Evolutionary conservation across 371 early-diverging fungal species (phyloP), one percentile per base, ranked within the genome.

Genomic region (Funneliformis caledonium): DNA sequence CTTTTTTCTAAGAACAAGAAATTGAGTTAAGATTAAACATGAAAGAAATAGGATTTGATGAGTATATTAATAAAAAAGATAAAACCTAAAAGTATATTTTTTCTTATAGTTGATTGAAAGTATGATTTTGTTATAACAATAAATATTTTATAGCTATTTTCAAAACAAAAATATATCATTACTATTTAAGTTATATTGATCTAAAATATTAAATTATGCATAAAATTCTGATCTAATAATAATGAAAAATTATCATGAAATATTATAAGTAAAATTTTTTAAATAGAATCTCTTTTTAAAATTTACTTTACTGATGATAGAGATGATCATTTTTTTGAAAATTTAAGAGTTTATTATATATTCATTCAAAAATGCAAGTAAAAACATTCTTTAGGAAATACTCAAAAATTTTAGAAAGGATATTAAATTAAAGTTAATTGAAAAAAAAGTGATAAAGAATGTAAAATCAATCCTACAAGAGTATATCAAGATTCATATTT

Each of bases 301-400:
- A 67, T n/a, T 42, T 11, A 52, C 72, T 47, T 72, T 48, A 50
- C 31, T 72, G 31, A 50, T 42, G 14, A 37, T n/a, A n/a, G 8
- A 7, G 31, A 2, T 67, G 42, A 43, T 52, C 48, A 37, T 37
- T 2, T 72, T 42, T 72, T 72, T 72, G 1, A 45, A 72, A 47
- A n/a, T 72, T 72, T 12, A 72, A 50, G 72, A 75, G 60, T 59
- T 16, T 60, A 19, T 75, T 42, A 7, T 9, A 75, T 48, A 37
- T 60, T 31, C 60, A 75, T 42, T 75, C 60, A 5, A 37, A 75
- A 19, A 50, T 52, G 48, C 47, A 73, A 31, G 48, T 50, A 48
- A 75, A 76, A 76, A 76, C 12, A n/a, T 76, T 76, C n/a, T 76
- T 62, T 22, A 76, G 61, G 37, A 73, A 37, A 73, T 22, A 10